Base-by-base conservation (phyloP, 352 stramenopile species). In the Pythium plurisporium region DNA sequence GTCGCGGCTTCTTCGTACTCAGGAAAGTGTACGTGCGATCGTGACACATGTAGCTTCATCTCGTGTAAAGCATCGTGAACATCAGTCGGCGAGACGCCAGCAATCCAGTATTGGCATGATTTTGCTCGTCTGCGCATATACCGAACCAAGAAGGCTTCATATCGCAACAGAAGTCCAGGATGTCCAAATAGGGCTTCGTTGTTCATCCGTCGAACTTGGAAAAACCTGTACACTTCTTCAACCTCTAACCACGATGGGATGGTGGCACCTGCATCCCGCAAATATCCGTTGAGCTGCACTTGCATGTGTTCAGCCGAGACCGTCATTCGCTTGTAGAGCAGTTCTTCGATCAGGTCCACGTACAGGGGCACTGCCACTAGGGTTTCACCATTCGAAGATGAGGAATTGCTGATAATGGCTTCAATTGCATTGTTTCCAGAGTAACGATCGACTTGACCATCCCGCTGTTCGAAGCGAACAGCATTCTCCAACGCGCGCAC, bases 341-440 rank as follows among this genome's bases (percentile, higher is more conserved):
- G 65, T 48, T 89, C 77, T 62, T 89, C 79, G 22, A 89, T 47
- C 20, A 87, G 58, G 43, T 60, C 59, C 7, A 84, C 67, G 48
- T 87, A 90, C 27, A 70, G 43, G 27, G 80, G 80, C 4, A 82
- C 60, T 17, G 64, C 44, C 26, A 71, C 38, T 6, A 15, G 52
- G 9, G 4, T 56, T 26, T 55, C 43, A 8, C n/a, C 45, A 7
- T 45, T 38, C 19, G 22, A 15, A n/a, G 43, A 50, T 5, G 54
- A 6, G 3, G 43, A 4, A 20, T 14, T 33, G 27, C 23, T 53
- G 19, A 53, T 37, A 43, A 62, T 57, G 11, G 29, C 25, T 15
- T 62, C 53, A 33, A 62, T 59, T 15, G 60, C 50, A 9, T 46
- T 44, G 40, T 67, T 61, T 23, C 58, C 27, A 7, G 23, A 12